Evolutionary conservation across 768 basidiomycete genomes (phyloP).

Genomic region (Suillus plorans): DNA sequence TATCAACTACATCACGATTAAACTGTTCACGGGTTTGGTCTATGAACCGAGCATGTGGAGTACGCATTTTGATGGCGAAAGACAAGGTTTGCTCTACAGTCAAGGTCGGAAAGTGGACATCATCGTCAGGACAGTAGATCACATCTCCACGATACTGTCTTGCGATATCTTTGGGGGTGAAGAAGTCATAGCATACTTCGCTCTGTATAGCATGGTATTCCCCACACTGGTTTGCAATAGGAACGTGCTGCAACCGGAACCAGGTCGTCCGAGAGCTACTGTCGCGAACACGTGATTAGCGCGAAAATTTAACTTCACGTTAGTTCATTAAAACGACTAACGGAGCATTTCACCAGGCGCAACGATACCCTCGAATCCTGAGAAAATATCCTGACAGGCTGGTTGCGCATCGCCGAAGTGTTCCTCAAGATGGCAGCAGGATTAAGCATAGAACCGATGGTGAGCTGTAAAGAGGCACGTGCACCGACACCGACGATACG

Average conservation of each 20-base stretch:
- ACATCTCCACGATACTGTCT: slow-evolving; percentile 79
- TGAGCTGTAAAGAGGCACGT: slow-evolving; percentile 53
- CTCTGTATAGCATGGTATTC: slow-evolving; percentile 59
- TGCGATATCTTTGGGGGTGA: slow-evolving; percentile 71
- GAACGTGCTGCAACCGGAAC: slow-evolving; percentile 84
- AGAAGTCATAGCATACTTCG: slow-evolving; percentile 75
- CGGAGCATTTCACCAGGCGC: slow-evolving; percentile 69
- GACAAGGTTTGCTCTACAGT: slow-evolving; percentile 76
- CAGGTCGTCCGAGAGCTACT: slow-evolving; percentile 78
- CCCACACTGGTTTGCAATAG: slow-evolving; percentile 72
- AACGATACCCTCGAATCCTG: slow-evolving; percentile 54
- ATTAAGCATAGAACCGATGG: slow-evolving; percentile 62
- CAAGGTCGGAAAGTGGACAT: slow-evolving; percentile 80
- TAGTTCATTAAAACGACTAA: slow-evolving; percentile 34
- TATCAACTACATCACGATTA: slow-evolving; percentile 29
- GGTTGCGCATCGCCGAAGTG: slow-evolving; percentile 52
- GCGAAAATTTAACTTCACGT: background rate
- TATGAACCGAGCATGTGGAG: slow-evolving; percentile 19
- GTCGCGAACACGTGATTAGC: background rate
- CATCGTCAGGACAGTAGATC: slow-evolving; percentile 59
- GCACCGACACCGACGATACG: slow-evolving; percentile 60
- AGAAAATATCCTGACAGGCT: slow-evolving; percentile 58
- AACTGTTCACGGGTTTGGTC: background rate
- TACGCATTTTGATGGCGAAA: slow-evolving; percentile 72
- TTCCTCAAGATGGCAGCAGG: slow-evolving; percentile 43